Conservation (phyloP, 73 alveolate species). For the Uronychia binucleata region DNA sequence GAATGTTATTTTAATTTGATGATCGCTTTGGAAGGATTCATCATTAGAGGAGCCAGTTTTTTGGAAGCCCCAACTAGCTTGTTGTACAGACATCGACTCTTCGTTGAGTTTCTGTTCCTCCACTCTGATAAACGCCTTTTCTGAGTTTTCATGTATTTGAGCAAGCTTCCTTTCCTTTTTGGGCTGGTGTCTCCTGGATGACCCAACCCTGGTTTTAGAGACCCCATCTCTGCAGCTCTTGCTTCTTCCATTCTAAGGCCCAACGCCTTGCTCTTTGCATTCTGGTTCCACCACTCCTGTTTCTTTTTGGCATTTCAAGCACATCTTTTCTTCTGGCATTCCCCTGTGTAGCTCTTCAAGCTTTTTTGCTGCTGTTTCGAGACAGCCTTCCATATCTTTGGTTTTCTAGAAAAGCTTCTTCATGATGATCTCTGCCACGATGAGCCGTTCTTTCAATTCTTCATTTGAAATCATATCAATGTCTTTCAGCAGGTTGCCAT, state of each 20-base stretch:
- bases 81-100: too few relatives aligned
- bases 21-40: neutral
- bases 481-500: constrained; percentile 18
- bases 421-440: constrained; percentile 67
- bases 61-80: too few relatives aligned
- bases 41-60: too few relatives aligned
- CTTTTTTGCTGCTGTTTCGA: constrained; percentile 6
- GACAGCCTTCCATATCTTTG: constrained; percentile 49
- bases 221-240: constrained; percentile 6
- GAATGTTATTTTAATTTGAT: neutral
- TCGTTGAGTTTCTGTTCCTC: too few relatives aligned
- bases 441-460: constrained; percentile 58
- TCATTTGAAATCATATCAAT: constrained; percentile 45
- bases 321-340: neutral
- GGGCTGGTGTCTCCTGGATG: neutral
- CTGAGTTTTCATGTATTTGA: too few relatives aligned
- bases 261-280: neutral
- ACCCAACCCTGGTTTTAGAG: neutral
- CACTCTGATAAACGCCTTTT: too few relatives aligned
- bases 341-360: neutral
- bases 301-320: neutral
- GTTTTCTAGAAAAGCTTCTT: constrained; percentile 49
- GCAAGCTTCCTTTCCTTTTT: too few relatives aligned
- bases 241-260: too few relatives aligned
- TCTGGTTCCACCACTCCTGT: neutral